Conservation (phyloP, 2,329 filamentous ascomycete species). For the Neofusicoccum sp. region DNA sequence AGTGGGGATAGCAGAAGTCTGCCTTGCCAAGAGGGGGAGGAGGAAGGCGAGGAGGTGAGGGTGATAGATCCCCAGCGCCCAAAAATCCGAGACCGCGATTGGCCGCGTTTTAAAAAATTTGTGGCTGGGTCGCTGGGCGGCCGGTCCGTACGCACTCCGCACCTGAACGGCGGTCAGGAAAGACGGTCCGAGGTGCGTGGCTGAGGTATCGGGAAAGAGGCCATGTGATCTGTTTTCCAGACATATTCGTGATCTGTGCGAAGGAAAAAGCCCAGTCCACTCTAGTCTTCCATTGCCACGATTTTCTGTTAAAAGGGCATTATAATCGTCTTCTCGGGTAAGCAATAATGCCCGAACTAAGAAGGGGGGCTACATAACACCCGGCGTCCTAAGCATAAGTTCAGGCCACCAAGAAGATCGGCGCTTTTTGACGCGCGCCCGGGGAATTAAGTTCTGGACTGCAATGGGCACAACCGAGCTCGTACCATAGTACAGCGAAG, state of each 20-base stretch:
- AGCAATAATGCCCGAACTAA: too few relatives aligned
- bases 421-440: background rate
- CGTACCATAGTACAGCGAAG: background rate
- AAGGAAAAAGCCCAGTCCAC: too few relatives aligned
- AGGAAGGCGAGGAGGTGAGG: background rate
- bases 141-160: background rate
- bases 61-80: background rate
- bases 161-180: background rate
- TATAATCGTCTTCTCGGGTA: too few relatives aligned
- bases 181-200: too few relatives aligned
- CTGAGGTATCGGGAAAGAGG: too few relatives aligned
- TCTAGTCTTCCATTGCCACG: too few relatives aligned
- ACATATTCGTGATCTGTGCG: too few relatives aligned
- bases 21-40: background rate
- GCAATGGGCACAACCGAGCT: background rate
- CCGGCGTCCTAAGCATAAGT: background rate
- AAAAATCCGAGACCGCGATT: background rate
- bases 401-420: slow-evolving; percentile 2
- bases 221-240: background rate
- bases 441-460: background rate
- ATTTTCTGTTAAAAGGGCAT: too few relatives aligned
- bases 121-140: background rate
- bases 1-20: background rate
- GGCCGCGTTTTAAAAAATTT: background rate
- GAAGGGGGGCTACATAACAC: too few relatives aligned